A percentile compares a stretch with the other conserved stretches of the same genome.
Conservation (phyloP, 768 basidiomycete species). For the Russula lepida region DNA sequence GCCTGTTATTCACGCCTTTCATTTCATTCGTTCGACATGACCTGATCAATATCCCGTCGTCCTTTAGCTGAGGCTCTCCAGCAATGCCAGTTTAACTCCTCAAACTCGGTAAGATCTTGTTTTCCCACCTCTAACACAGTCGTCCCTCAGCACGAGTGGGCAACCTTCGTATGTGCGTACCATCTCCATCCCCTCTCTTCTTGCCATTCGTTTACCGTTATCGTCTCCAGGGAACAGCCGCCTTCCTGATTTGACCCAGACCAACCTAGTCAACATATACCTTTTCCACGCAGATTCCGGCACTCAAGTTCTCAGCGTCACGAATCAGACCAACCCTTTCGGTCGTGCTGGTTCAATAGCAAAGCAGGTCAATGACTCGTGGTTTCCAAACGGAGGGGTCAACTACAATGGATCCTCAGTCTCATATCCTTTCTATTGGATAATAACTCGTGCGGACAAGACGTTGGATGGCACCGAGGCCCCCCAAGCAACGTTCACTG, state of each 20-base stretch:
- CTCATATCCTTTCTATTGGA: constrained; percentile 68
- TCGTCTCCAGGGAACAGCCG: constrained; percentile 59
- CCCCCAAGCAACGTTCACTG: constrained; percentile 67
- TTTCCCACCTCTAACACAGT: constrained; percentile 50
- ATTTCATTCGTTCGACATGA: neutral
- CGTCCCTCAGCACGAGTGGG: constrained; percentile 67
- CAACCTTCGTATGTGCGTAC: constrained; percentile 71
- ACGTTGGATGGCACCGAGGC: constrained; percentile 50
- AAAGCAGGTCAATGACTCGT: constrained; percentile 60
- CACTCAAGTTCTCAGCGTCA: constrained; percentile 37
- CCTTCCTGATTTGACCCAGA: constrained; percentile 56
- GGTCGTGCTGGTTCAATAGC: constrained; percentile 47
- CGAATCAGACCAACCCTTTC: constrained; percentile 36
- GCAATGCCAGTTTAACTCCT: constrained; percentile 47
- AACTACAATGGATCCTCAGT: constrained; percentile 41
- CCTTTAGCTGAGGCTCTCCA: constrained; percentile 32
- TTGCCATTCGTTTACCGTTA: constrained; percentile 17
- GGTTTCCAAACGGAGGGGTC: constrained; percentile 54
- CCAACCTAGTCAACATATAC: constrained; percentile 61
- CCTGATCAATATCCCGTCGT: constrained; percentile 9
- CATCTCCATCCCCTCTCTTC: constrained; percentile 15
- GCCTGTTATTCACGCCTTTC: neutral
- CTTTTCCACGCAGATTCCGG: constrained; percentile 68
- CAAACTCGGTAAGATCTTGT: constrained; percentile 71
- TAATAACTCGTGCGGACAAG: constrained; percentile 54